phyloP scores from a whole-genome alignment of 257 asterid genomes.

The Solanum neorickii region DNA sequence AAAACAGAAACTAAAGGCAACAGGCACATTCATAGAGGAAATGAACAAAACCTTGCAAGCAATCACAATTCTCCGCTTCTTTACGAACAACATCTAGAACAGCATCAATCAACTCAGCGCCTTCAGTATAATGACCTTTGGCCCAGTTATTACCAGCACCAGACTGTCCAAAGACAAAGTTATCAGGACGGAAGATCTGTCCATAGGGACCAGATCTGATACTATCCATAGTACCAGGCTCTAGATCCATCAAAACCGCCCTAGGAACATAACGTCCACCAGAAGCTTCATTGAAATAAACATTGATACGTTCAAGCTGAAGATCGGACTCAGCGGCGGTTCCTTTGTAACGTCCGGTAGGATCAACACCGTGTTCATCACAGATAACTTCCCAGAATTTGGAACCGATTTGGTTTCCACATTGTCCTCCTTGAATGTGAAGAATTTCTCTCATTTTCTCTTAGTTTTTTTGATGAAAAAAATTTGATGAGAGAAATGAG shows the following conservation, averaged over 20 bases:
- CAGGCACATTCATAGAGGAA: neutral
- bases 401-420: conserved; percentile 65
- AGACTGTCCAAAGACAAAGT: conserved; percentile 51
- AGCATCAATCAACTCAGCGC: conserved; percentile 55
- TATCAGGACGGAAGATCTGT: conserved; percentile 54
- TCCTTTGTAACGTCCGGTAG: conserved; percentile 40
- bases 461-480: neutral
- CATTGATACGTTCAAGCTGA: conserved; percentile 49
- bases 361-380: conserved; percentile 51
- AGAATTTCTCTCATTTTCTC: conserved; percentile 50
- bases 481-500: neutral
- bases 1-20: neutral
- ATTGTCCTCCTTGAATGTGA: conserved; percentile 60
- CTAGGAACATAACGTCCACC: conserved; percentile 61
- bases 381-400: conserved; percentile 64
- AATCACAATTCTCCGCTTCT: conserved; percentile 60
- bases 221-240: conserved; percentile 62
- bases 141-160: conserved; percentile 72
- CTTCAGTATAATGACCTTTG: conserved; percentile 62
- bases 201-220: conserved; percentile 52
- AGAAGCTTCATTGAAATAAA: conserved; percentile 52
- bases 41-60: conserved; percentile 42
- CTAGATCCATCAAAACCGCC: conserved; percentile 60
- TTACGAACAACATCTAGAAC: conserved; percentile 67
- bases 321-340: conserved; percentile 26